Base-by-base conservation (phyloP, 2,329 filamentous ascomycete genomes). In the Cladophialophora bantiana region DNA sequence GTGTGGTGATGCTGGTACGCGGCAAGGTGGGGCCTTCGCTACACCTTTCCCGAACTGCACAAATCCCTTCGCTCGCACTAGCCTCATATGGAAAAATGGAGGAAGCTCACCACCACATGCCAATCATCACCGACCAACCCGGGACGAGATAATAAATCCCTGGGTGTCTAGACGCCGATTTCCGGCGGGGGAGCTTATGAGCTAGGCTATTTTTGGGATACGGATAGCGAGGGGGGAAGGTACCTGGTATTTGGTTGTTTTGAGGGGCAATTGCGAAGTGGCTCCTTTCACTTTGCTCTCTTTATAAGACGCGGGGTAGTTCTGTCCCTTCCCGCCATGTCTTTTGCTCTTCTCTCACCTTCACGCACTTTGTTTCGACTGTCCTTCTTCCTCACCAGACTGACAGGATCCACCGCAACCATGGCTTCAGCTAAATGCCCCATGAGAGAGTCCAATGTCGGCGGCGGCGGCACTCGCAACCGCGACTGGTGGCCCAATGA, bases 401-500 rank as follows among this genome's bases (percentile, higher is more conserved):
- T 45, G 42, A 48, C 32, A 52, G 38, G 36, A 61, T 32, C 48
- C 48, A 50, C 40, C 36, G 63, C 63, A 65, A 38, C 40, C 57
- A 65, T 68, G 66, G 48, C 58, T 53, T 61, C 58, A 53, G 62
- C 61, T 54, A 59, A 70, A 45, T 70, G 68, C 59, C 68, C 68
- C 48, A 66, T 70, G 42, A 55, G 65, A 36, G 38, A 54, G 9
- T 71, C 75, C 77, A 80, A 80, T 67, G 71, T 79, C 54, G 78
- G 73, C 65, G 89, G 89, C 71, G 86, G 86, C 73, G 91, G 90
- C 74, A 90, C 89, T 73, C 81, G 82, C 68, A 92, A 89, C 82
- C 75, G 73, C 62, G 89, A 93, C 82, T 92, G 90, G 88, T 93
- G 90, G 90, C 90, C 91, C 62, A 84, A 88, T 65, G 81, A 85